Base-by-base conservation (phyloP, 1,284 basidiomycete genomes). In the Jaminaea rosea region DNA sequence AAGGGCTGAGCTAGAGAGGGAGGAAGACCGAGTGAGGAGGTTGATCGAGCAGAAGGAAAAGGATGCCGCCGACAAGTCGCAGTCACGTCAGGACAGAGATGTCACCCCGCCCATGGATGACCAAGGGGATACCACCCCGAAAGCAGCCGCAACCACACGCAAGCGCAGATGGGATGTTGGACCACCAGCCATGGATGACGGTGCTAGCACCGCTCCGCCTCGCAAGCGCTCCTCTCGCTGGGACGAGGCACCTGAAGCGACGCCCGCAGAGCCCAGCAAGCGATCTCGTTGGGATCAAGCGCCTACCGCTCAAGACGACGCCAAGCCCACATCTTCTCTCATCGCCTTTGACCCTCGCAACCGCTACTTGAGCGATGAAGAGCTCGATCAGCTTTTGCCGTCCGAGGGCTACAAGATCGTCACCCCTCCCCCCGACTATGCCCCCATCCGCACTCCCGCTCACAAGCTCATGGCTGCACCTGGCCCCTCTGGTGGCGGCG, bases 251-350 rank as follows among this genome's bases (percentile, higher is more conserved):
- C 79, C 78, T 17, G 77, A 75, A n/a, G 61, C 82, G 54, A 83
- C 19, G 11, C 82, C 84, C 23, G 53, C 83, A 80, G 56, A 88
- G 84, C 67, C 74, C 23, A 69, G 73, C 7, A 74, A 73, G 74
- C 84, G 87, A 48, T 97, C 92, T 11, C 82, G 94, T 44, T 99
- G 94, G 94, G 94, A 98, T 75, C 88, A 94, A 77, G 87, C 88
- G 32, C 80, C 80, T 0, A 75, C 75, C 6, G 56, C 67, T 53
- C 10, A 45, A 21, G 55, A 56, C 19, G 56, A 55, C 24, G 39
- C 49, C 26, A 4, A 29, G 8, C 26, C 17, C 24, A 31, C 50
- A 28, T 26, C 21, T 13, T 37, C 6, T 15, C 11, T 7, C 26
- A 27, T 54, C 31, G 19, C 27, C 11, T 11, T 63, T 67, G 91